Base-by-base conservation (phyloP, 1,284 basidiomycete species). In the Moesziomyces sp. region DNA sequence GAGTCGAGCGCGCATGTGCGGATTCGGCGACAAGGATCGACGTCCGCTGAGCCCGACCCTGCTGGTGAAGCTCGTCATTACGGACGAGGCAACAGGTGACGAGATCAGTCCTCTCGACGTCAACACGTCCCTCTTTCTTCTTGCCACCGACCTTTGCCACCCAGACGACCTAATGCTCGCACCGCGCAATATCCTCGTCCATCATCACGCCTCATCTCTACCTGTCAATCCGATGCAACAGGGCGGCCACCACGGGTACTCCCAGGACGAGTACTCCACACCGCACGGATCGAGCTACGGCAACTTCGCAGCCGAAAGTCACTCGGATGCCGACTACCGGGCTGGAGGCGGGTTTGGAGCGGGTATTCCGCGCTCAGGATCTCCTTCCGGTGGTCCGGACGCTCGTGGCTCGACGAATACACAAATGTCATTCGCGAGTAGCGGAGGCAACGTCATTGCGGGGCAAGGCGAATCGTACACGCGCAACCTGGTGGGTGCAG, bases 11-110 rank as follows among this genome's bases (percentile, higher is more conserved):
- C 46, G 79, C 21, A 79, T 80, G 77, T 81, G 79, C 43, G 79
- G 79, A 5, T 81, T 81, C 33, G 79, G 79, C 10, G 79, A 80
- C 65, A 81, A 79, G 76, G 78, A 81, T 40, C 73, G 79, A 45
- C 67, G 79, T 43, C 79, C 79, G 18, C 65, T 81, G 18, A 81
- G 78, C 57, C 79, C 79, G 7, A 78, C 79, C 1, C 46, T 80
- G 46, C 78, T 81, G 16, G 79, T 78, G 47, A 75, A 76, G 64
- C 72, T 81, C 2, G 52, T 77, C 52, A 74, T 81, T 45, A 73
- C 74, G 7, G 76, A 79, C 38, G 79, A 67, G 23, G 68, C 64
- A 21, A 73, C 76, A 11, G 78, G 71, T 16, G 55, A 64, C 35
- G 76, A 78, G 51, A 48, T 81, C 51, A 68, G 66, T 18, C 78